Evolutionary conservation across 345 rosid species (phyloP).

Genomic region (Populus tremula): DNA sequence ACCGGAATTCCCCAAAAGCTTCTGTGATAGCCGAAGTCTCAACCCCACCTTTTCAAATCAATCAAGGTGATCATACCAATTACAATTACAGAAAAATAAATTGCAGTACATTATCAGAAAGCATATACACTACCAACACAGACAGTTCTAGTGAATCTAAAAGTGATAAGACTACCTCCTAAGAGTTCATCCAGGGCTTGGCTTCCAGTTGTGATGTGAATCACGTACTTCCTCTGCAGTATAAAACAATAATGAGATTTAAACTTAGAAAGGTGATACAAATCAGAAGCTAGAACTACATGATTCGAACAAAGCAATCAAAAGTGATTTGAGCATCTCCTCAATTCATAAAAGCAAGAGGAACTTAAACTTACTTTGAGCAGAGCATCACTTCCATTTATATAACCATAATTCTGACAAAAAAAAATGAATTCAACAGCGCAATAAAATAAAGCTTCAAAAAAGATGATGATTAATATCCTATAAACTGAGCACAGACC

Average conservation of each 20-base stretch:
- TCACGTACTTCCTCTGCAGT: constrained; percentile 59
- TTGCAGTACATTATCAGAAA: neutral
- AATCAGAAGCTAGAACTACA: neutral
- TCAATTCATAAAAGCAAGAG: neutral
- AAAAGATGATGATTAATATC: neutral
- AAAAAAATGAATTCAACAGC: neutral
- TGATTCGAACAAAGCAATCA: neutral
- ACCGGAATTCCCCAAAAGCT: constrained; percentile 95
- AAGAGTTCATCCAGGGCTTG: constrained; percentile 90
- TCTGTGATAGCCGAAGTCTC: constrained; percentile 79
- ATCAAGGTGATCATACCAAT: neutral
- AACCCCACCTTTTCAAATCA: constrained; percentile 58
- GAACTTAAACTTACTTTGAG: constrained; percentile 52
- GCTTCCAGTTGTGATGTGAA: constrained; percentile 88
- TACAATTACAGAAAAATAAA: constrained; percentile 5
- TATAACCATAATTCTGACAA: constrained; percentile 76
- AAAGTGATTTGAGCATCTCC: neutral
- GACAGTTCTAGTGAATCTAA: neutral
- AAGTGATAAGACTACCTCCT: constrained; percentile 48
- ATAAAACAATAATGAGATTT: neutral
- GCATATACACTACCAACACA: neutral
- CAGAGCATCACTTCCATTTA: constrained; percentile 88
- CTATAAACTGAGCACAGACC: constrained; percentile 44
- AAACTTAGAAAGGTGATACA: neutral
- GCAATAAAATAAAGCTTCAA: neutral